Conservation (phyloP, 2,329 filamentous ascomycete genomes). For the Colletotrichum liriopes region DNA sequence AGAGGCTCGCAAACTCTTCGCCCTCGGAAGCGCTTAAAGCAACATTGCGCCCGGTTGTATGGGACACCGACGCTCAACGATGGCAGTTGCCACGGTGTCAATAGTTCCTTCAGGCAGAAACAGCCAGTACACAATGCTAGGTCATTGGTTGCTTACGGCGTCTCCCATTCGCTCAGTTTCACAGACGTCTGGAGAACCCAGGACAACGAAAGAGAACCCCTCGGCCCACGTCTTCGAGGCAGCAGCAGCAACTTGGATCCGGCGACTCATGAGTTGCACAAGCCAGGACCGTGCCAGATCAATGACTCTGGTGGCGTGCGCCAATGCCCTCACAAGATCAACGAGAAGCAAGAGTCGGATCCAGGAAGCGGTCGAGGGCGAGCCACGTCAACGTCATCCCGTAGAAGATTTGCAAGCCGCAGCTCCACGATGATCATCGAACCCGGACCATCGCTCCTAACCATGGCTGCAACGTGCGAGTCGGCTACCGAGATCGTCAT, state of each 20-base stretch:
- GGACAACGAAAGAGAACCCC: too few species aligned
- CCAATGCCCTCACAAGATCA: too few species aligned
- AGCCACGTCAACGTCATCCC: background rate
- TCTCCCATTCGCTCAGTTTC: background rate
- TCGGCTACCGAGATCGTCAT: background rate
- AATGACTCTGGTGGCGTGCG: background rate
- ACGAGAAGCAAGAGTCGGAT: background rate
- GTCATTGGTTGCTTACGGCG: too few species aligned
- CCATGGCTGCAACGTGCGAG: background rate
- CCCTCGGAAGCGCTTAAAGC: background rate
- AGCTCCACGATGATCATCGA: background rate
- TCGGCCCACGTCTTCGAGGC: background rate
- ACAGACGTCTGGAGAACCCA: background rate
- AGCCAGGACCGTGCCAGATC: background rate
- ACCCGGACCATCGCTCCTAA: background rate
- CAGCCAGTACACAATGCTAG: background rate
- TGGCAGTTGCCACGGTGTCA: too few species aligned
- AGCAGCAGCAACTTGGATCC: background rate
- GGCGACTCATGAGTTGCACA: background rate
- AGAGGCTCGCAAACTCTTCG: background rate
- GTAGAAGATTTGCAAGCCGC: background rate
- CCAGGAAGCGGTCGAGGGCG: background rate
- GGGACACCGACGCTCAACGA: background rate
- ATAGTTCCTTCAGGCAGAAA: too few species aligned
- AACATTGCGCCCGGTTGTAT: background rate